Percentiles rank a stretch among this genome's conserved stretches.
Conservation (phyloP, 1,139 yeast species). For the Candida glucosophila region DNA sequence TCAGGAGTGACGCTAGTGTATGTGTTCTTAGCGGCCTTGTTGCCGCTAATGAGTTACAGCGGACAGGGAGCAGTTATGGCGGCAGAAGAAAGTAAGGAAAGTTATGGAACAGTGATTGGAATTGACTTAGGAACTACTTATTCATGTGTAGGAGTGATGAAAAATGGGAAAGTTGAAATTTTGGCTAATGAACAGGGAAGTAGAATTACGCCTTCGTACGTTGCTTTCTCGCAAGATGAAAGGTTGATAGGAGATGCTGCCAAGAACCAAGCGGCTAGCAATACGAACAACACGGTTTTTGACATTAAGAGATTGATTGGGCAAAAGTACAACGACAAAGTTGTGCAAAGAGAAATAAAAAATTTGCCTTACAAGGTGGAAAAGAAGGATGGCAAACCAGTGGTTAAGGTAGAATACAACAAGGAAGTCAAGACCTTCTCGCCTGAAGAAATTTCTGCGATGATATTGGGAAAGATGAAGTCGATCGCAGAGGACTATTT, state of each 20-base stretch:
- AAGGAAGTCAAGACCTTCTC: slow-evolving; percentile 67
- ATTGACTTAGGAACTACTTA: slow-evolving; percentile 83
- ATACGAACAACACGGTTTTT: slow-evolving; percentile 71
- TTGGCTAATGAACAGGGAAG: slow-evolving; percentile 94
- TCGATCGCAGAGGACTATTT: slow-evolving; percentile 87
- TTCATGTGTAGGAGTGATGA: slow-evolving; percentile 94
- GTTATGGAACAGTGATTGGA: slow-evolving; percentile 76
- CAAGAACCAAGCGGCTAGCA: slow-evolving; percentile 83
- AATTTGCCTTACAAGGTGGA: slow-evolving; percentile 68
- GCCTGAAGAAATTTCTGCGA: slow-evolving; percentile 87
- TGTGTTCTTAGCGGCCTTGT: slow-evolving; percentile 46
- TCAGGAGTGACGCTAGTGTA: slow-evolving; percentile 49
- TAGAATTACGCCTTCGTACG: slow-evolving; percentile 89
- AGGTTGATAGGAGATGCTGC: slow-evolving; percentile 93
- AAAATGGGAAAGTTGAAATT: slow-evolving; percentile 84
- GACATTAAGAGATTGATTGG: slow-evolving; percentile 87
- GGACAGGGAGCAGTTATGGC: slow-evolving; percentile 20
- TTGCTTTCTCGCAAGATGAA: slow-evolving; percentile 77
- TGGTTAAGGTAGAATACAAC: slow-evolving; percentile 60
- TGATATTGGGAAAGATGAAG: slow-evolving; percentile 90
- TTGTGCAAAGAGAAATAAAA: slow-evolving; percentile 76
- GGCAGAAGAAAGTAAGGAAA: slow-evolving; percentile 36
- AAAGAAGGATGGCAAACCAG: slow-evolving; percentile 71
- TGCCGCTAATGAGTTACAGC: slow-evolving; percentile 49
- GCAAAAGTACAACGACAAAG: slow-evolving; percentile 62